These are phyloP conservation scores for Exophiala sp. DNA, from an alignment of 2,329 filamentous ascomycete species.

Conservation along the genomic window DNA sequence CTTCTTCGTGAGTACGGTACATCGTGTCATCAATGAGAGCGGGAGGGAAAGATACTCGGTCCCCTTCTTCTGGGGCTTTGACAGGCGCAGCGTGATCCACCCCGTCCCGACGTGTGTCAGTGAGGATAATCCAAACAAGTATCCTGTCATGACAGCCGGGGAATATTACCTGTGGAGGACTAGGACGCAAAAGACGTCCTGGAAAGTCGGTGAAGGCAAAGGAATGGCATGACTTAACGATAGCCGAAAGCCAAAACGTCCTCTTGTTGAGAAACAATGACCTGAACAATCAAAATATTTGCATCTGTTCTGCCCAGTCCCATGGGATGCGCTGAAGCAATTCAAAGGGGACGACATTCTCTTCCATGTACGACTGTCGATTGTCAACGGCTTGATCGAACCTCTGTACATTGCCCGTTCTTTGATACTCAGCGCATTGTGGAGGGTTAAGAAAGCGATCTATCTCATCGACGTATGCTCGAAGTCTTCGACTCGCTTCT, in stretches of 20 bases:
- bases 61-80: constrained; percentile 53
- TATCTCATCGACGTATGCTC: constrained; percentile 11
- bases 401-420: background rate
- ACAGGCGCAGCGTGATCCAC: constrained; percentile 47
- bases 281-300: constrained; percentile 1
- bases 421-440: background rate
- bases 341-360: constrained; percentile 7
- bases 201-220: constrained; percentile 5
- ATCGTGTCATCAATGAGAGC: constrained; percentile 45
- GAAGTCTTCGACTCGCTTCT: constrained; percentile 4
- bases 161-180: constrained; percentile 4
- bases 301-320: constrained; percentile 9
- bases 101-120: constrained; percentile 41
- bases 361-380: background rate
- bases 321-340: constrained; percentile 8
- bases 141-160: constrained; percentile 28
- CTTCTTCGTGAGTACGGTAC: constrained; percentile 47
- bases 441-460: constrained; percentile 5
- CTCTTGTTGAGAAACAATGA: no score
- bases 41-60: constrained; percentile 43
- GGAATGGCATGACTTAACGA: background rate
- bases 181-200: constrained; percentile 5
- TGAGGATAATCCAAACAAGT: constrained; percentile 44
- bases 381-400: background rate
- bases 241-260: no score